These are phyloP conservation scores for Ophioceras dolichostomum DNA, from an alignment of 2,329 filamentous ascomycete genomes.

Conservation along the genomic window DNA sequence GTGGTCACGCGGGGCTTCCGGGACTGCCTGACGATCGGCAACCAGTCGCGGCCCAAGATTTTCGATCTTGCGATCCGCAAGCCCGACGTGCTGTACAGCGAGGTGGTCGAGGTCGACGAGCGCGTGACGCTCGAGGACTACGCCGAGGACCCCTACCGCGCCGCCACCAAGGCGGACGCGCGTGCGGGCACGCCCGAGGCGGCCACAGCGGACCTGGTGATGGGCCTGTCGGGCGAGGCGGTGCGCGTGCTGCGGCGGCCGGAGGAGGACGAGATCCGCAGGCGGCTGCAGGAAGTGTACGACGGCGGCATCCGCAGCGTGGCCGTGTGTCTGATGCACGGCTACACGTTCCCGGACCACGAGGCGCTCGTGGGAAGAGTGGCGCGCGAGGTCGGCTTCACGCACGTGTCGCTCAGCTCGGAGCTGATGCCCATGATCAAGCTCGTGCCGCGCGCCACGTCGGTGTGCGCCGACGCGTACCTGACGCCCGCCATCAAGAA, in stretches of 20 bases:
- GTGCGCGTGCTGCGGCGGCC: conserved; percentile 58
- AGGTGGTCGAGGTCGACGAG: conserved; percentile 82
- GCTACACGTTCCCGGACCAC: conserved; percentile 81
- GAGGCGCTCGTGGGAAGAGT: conserved; percentile 67
- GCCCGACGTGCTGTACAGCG: conserved; percentile 76
- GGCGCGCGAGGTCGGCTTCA: conserved; percentile 69
- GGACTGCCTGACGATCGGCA: conserved; percentile 80
- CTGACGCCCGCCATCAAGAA: conserved; percentile 68
- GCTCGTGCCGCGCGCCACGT: conserved; percentile 62
- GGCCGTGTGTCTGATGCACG: conserved; percentile 84
- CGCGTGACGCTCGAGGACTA: conserved; percentile 86
- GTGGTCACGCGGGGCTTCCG: conserved; percentile 81
- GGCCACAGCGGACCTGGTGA: conserved; percentile 45
- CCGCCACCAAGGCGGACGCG: conserved; percentile 39
- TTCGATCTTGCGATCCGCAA: conserved; percentile 83
- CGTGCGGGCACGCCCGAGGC: conserved; percentile 34
- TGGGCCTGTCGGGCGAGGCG: conserved; percentile 61
- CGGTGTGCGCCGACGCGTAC: conserved; percentile 70
- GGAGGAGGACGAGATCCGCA: conserved; percentile 39
- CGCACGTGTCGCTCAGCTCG: conserved; percentile 70
- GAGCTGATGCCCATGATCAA: conserved; percentile 89
- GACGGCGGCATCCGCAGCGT: conserved; percentile 66
- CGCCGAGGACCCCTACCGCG: conserved; percentile 68
- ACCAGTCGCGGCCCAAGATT: conserved; percentile 79
- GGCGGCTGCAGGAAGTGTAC: conserved; percentile 54